Conservation (phyloP, 306 rosid genomes). For the Abrus precatorius region DNA sequence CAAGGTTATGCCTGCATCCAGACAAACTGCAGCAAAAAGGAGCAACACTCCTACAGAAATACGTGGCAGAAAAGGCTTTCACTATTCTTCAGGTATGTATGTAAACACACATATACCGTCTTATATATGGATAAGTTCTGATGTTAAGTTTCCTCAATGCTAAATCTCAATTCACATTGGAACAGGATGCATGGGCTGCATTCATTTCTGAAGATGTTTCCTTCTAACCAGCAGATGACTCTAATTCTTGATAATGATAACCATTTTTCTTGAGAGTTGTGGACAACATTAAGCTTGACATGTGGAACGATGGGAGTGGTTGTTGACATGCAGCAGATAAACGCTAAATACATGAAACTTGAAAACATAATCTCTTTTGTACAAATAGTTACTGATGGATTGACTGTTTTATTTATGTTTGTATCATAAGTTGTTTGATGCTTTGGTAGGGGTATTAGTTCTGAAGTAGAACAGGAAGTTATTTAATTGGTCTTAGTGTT, state of each 20-base stretch:
- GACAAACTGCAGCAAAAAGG: constrained; percentile 96
- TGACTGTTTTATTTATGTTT: constrained; percentile 42
- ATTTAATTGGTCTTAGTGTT: constrained; percentile 39
- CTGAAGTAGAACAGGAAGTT: constrained; percentile 43
- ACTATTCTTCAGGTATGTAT: constrained; percentile 80
- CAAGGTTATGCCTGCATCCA: constrained; percentile 90
- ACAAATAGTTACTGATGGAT: constrained; percentile 50
- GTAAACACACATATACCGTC: not conserved
- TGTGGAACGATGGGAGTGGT: constrained; percentile 29
- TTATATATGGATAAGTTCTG: not conserved
- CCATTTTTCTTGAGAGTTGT: constrained; percentile 13
- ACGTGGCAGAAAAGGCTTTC: constrained; percentile 79
- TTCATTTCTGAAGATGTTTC: constrained; percentile 80
- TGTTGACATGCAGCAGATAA: constrained; percentile 39
- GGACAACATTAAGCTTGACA: constrained; percentile 39
- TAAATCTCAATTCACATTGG: constrained; percentile 11
- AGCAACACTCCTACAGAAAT: constrained; percentile 77
- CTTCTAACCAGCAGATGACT: constrained; percentile 49
- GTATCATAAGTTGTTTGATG: constrained; percentile 52
- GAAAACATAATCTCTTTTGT: constrained; percentile 49
- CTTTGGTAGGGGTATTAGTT: constrained; percentile 50
- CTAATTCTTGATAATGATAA: constrained; percentile 25
- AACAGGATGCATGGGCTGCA: constrained; percentile 89
- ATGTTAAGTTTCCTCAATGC: constrained; percentile 17
- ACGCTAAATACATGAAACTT: constrained; percentile 7